Evolutionary conservation across 768 basidiomycete genomes (phyloP), one percentile per base, ranked within the genome.

Genomic region (Boletus rubescentipes): DNA sequence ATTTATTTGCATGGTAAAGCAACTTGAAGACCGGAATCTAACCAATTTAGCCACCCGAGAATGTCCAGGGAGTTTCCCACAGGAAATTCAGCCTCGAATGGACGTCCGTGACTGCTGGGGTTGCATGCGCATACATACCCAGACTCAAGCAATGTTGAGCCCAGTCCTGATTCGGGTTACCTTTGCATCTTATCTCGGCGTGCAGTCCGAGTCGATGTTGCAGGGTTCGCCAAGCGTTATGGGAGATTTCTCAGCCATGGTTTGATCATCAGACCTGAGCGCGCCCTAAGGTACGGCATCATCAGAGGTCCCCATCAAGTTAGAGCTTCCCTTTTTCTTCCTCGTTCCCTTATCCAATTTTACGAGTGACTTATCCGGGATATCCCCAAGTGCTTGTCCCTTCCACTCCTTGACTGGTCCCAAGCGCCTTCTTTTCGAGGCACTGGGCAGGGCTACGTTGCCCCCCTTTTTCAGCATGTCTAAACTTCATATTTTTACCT

Each of bases 201-300:
- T 26, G 39, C 14, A 5, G 14, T 32, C 18, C n/a, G n/a, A n/a
- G 7, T 15, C n/a, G n/a, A 21, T 44, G 29, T 30, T 26, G 26
- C 26, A 26, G 26, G 26, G 30, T 35, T 40, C 45, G 9, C 16
- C 18, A 30, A 34, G 11, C 12, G 16, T 23, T 21, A 34, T 2
- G 4, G 23, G 11, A 18, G 9, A 46, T 46, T 37, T 49, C 41
- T 40, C 36, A 32, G 23, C 21, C 5, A 4, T n/a, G 34, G 3
- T 15, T n/a, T 54, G 43, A 54, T 51, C 41, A 55, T 48, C 53
- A 57, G 14, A 45, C 46, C 40, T 32, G 49, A 47, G 59, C 20
- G 14, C 34, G 52, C 26, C 14, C 12, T 34, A 31, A 16, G 32
- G n/a, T 21, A 54, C 46, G 29, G 41, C 57, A 48, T 26, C 45